Percentiles rank a stretch among this genome's conserved stretches.
phyloP scores from a whole-genome alignment of 2,329 filamentous ascomycete genomes.

The Albophoma yamanashiensis region DNA sequence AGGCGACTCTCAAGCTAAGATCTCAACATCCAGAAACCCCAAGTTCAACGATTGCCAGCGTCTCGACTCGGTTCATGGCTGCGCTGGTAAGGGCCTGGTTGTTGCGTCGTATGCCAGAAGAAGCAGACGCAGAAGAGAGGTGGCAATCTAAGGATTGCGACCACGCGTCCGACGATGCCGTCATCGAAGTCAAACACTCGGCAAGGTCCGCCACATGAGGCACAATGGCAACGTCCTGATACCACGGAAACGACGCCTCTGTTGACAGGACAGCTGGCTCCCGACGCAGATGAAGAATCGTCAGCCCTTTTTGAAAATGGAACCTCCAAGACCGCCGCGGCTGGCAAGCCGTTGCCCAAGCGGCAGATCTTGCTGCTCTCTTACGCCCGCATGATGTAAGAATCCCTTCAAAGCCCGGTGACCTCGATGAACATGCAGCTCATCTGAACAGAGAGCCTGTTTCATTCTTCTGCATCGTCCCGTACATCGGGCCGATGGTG shows the following conservation, averaged over 20 bases:
- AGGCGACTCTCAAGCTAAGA: not conserved
- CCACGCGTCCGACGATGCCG: not conserved
- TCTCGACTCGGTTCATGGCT: not conserved
- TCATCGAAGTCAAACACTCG: not conserved
- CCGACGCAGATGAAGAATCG: not conserved
- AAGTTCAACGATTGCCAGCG: not conserved
- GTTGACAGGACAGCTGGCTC: not conserved
- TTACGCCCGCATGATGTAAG: constrained; percentile 50
- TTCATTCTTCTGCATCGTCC: constrained; percentile 76
- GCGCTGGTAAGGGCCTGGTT: not conserved
- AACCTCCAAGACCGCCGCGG: not conserved
- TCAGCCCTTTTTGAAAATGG: not conserved
- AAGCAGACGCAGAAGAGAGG: not conserved
- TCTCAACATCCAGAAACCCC: not conserved
- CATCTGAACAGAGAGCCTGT: constrained; percentile 45
- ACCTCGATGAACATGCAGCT: not conserved
- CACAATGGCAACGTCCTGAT: not conserved
- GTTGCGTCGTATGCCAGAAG: not conserved
- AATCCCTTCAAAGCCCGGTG: not conserved
- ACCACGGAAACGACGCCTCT: not conserved
- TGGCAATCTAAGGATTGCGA: not conserved
- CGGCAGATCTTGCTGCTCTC: constrained; percentile 64
- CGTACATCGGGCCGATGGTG: constrained; percentile 72
- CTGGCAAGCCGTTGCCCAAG: constrained; percentile 38
- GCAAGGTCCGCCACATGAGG: not conserved